Percentiles rank a stretch among this genome's conserved stretches.
phyloP scores from a whole-genome alignment of 164 flowering plant species.

The Litsea cubeba region DNA sequence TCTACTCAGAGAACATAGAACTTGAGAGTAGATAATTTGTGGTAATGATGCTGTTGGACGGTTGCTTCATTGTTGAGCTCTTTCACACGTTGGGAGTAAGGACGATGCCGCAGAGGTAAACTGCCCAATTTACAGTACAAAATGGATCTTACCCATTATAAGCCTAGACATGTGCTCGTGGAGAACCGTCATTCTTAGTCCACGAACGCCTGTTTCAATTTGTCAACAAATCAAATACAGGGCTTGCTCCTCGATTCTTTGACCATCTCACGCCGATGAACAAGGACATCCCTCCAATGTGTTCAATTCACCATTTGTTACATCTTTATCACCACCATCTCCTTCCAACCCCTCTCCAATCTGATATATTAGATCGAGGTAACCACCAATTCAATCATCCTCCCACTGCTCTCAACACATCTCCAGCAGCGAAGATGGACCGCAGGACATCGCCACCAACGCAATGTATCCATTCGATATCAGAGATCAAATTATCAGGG shows the following conservation, averaged over 20 bases:
- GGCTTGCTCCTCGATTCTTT: background rate
- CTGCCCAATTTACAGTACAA: background rate
- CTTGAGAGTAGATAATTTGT: background rate
- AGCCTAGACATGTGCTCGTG: background rate
- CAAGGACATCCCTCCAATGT: background rate
- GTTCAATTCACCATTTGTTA: background rate
- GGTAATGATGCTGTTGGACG: slow-evolving; percentile 4
- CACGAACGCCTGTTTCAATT: background rate
- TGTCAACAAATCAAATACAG: background rate
- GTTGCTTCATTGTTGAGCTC: slow-evolving; percentile 6
- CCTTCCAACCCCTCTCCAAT: background rate
- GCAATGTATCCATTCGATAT: background rate
- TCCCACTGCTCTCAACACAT: too few species aligned
- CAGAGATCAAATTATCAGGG: background rate
- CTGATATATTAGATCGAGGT: background rate
- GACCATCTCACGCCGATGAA: background rate
- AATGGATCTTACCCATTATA: background rate
- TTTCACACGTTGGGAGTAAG: background rate
- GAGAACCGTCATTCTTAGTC: slow-evolving; percentile 5
- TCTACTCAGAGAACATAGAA: background rate
- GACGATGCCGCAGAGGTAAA: background rate
- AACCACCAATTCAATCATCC: background rate
- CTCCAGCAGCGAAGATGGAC: too few species aligned
- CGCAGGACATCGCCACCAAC: too few species aligned
- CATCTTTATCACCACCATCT: background rate